Evolutionary conservation across 2,329 filamentous ascomycete genomes (phyloP).

Genomic region (Ophiocordyceps camponoti-leonardi): DNA sequence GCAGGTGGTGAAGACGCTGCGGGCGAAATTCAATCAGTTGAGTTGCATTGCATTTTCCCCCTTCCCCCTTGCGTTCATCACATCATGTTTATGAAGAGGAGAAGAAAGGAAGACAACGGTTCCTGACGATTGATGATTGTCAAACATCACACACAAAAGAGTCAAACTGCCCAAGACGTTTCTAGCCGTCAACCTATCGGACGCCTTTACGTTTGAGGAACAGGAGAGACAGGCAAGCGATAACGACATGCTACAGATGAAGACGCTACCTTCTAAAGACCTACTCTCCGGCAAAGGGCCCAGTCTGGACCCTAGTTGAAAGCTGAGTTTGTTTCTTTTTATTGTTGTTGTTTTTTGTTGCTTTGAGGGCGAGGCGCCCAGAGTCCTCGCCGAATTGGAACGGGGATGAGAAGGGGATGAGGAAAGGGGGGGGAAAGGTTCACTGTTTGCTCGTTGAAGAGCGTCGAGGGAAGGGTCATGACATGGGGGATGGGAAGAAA

Average conservation of each 20-base stretch:
- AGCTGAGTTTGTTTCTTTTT: neutral
- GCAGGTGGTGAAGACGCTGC: conserved; percentile 84
- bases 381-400: too few relatives aligned
- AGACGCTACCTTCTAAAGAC: conserved; percentile 15
- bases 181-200: conserved; percentile 45
- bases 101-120: too few relatives aligned
- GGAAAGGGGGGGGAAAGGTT: too few relatives aligned
- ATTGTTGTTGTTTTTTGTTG: neutral
- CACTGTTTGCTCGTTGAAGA: too few relatives aligned
- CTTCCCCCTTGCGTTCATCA: too few relatives aligned
- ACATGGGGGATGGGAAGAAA: too few relatives aligned
- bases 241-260: conserved; percentile 30
- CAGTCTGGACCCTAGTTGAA: neutral
- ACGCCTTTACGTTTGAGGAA: conserved; percentile 42
- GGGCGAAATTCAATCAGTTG: conserved; percentile 88
- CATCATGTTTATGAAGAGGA: too few relatives aligned
- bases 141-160: conserved; percentile 14
- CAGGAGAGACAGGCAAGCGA: conserved; percentile 33
- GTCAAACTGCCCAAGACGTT: conserved; percentile 52
- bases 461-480: too few relatives aligned
- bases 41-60: conserved; percentile 16
- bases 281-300: conserved; percentile 4
- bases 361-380: too few relatives aligned
- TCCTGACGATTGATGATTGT: too few relatives aligned
- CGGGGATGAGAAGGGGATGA: too few relatives aligned